Evolutionary conservation across 2,329 filamentous ascomycete genomes (phyloP).

Genomic region (Cladosporium sp.): DNA sequence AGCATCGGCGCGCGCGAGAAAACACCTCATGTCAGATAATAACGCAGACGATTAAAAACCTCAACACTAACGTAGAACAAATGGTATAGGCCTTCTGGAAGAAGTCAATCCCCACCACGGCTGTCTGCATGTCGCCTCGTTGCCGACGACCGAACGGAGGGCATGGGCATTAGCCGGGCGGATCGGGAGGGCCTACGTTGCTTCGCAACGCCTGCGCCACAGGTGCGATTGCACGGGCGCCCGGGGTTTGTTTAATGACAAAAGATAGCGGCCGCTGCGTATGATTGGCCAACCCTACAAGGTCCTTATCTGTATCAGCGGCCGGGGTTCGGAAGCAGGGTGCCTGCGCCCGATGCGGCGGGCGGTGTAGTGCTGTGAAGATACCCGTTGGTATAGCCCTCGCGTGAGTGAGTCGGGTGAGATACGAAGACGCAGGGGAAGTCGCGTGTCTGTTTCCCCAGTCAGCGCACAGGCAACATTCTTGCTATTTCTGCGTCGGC

Average conservation of each 20-base stretch:
- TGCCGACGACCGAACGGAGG: slow-evolving; percentile 1
- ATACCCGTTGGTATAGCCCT: slow-evolving; percentile 10
- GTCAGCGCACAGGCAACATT: not conserved
- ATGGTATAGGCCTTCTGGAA: not conserved
- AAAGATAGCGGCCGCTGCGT: not conserved
- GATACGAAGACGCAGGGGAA: slow-evolving; percentile 2
- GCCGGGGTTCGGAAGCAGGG: slow-evolving; percentile 8
- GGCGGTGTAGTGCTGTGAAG: slow-evolving; percentile 11
- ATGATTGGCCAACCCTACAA: slow-evolving; percentile 1
- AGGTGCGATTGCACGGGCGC: not conserved
- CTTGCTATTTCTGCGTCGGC: not conserved
- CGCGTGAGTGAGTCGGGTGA: not conserved
- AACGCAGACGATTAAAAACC: not conserved
- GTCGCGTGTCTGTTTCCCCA: not conserved
- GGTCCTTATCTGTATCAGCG: slow-evolving; percentile 11
- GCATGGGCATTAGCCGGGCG: not conserved
- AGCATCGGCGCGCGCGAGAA: not conserved
- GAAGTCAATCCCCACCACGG: not conserved
- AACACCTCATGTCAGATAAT: not conserved
- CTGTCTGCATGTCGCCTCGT: not conserved
- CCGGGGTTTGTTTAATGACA: not conserved
- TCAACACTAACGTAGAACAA: not conserved
- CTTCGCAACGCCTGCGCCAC: not conserved
- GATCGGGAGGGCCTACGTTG: not conserved
- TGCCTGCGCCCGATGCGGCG: not conserved